A percentile compares a stretch with the other conserved stretches of the same genome.
Evolutionary conservation across 75 land plant genomes (phyloP).

Genomic region (Selaginella tamariscina): DNA sequence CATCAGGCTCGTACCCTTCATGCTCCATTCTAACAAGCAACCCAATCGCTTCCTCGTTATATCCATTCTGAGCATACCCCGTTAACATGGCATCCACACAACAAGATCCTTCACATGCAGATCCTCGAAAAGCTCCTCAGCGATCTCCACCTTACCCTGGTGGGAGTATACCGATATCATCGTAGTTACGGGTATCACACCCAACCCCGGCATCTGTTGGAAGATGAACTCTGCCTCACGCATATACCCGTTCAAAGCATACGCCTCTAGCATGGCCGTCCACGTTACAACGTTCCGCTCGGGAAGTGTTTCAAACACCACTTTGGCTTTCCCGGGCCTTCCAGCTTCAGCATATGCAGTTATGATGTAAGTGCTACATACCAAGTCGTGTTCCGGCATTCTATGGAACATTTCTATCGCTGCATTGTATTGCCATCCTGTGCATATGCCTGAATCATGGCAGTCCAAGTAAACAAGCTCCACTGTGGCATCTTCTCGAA

Average conservation of each 20-base stretch:
- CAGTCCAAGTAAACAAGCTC: too few relatives aligned
- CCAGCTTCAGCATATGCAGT: neutral
- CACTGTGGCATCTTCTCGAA: too few relatives aligned
- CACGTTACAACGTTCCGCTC: neutral
- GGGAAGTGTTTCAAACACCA: neutral
- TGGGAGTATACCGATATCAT: neutral
- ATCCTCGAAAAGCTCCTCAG: neutral
- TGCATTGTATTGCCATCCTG: too few relatives aligned
- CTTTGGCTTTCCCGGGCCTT: neutral
- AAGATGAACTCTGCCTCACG: neutral
- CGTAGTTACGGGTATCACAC: neutral
- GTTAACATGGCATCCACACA: constrained; percentile 33
- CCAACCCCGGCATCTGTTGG: neutral
- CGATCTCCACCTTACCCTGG: neutral
- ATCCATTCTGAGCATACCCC: constrained; percentile 45
- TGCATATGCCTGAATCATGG: too few relatives aligned
- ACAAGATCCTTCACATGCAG: neutral
- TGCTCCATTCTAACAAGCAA: constrained; percentile 30
- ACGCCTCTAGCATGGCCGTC: neutral
- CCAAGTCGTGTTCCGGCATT: neutral
- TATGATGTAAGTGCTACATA: neutral
- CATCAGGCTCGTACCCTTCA: constrained; percentile 32
- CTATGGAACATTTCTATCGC: neutral
- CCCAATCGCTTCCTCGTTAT: constrained; percentile 37
- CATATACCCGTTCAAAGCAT: neutral